Percentiles rank a stretch among this genome's conserved stretches.
Conservation (phyloP, 495 filamentous ascomycete species). For the Aspergillus wentii region DNA sequence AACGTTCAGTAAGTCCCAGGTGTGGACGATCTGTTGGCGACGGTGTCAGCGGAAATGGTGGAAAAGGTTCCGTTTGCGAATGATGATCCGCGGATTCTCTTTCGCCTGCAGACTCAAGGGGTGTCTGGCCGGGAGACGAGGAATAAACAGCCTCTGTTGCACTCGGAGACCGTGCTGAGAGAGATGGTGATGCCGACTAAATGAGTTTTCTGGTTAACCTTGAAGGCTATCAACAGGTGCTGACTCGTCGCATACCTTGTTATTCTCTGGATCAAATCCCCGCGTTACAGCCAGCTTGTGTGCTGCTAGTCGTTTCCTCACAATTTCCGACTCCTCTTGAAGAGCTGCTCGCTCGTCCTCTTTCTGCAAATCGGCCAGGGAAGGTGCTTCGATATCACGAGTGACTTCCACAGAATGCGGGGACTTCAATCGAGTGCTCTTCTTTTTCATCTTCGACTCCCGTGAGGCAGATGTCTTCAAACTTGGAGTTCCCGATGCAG, state of each 20-base stretch:
- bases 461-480: constrained; percentile 52
- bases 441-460: constrained; percentile 31
- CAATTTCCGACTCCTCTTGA: constrained; percentile 68
- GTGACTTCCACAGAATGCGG: constrained; percentile 17
- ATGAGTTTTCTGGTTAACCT: constrained; percentile 7
- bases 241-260: constrained; percentile 19
- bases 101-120: constrained; percentile 8
- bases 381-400: constrained; percentile 34
- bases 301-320: constrained; percentile 67
- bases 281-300: constrained; percentile 63
- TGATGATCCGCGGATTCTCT: constrained; percentile 1
- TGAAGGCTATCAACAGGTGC: background rate
- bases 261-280: constrained; percentile 45
- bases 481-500: constrained; percentile 48
- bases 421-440: constrained; percentile 23
- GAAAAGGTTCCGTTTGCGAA: constrained; percentile 32
- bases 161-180: constrained; percentile 5
- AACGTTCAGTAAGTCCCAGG: too few relatives aligned
- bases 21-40: background rate
- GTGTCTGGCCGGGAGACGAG: constrained; percentile 3
- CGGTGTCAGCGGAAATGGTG: constrained; percentile 20
- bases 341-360: constrained; percentile 67
- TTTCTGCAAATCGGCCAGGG: constrained; percentile 66
- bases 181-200: constrained; percentile 9
- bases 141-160: too few relatives aligned